phyloP scores from a whole-genome alignment of 2,329 filamentous ascomycete species.

The Ophiostoma triangulosporum region DNA sequence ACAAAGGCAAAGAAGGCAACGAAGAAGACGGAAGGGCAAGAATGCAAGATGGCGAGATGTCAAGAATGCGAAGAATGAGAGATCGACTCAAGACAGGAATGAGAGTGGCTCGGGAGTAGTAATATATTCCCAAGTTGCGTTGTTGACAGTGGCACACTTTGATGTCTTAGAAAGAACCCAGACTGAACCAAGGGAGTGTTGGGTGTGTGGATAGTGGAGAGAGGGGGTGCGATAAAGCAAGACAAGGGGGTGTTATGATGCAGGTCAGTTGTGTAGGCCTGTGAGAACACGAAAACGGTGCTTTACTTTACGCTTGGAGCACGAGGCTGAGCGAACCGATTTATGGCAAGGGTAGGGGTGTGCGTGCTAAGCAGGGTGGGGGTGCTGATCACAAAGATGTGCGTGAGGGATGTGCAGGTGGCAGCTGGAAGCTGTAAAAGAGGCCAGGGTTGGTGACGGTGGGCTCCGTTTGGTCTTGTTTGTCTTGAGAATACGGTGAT shows the following conservation, averaged over 20 bases:
- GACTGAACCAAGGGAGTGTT: background rate
- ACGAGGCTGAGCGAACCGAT: conserved; percentile 14
- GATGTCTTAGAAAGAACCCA: conserved; percentile 1
- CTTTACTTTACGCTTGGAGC: conserved; percentile 6
- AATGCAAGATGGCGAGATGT: background rate
- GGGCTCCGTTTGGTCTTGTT: background rate
- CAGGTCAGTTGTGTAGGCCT: background rate
- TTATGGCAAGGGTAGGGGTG: background rate
- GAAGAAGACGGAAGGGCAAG: background rate
- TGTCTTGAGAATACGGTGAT: conserved; percentile 3
- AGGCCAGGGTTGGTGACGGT: background rate
- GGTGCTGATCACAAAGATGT: background rate
- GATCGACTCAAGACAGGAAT: conserved; percentile 10
- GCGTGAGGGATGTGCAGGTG: conserved; percentile 1
- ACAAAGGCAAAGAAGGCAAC: background rate
- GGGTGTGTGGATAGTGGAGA: background rate
- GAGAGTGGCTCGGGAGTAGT: conserved; percentile 11
- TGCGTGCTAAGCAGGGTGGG: background rate
- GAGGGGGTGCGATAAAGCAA: background rate
- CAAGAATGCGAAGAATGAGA: background rate
- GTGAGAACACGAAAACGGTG: conserved; percentile 2
- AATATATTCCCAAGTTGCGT: conserved; percentile 14
- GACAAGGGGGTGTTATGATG: background rate
- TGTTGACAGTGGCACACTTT: conserved; percentile 10
- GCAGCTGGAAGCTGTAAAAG: conserved; percentile 6